Base-by-base conservation (phyloP, 805 yeast genomes). In the Candida adriatica region DNA sequence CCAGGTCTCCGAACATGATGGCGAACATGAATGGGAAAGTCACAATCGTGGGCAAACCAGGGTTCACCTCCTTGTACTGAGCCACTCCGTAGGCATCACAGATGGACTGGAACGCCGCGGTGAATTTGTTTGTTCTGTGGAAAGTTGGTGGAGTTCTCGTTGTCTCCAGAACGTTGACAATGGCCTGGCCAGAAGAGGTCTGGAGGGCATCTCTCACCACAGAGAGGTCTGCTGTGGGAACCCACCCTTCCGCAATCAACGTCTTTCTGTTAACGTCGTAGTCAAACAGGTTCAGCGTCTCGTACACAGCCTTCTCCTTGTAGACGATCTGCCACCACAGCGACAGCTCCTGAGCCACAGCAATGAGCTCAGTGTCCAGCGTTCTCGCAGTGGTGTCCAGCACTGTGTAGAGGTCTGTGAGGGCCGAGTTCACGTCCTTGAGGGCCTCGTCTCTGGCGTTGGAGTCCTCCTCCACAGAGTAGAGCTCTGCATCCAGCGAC, bases 11-110 rank as follows among this genome's bases (percentile, higher is more conserved):
- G 66, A 92, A 92, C 98, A 92, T 92, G 49, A 92, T 81, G 18
- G 98, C 96, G 63, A 92, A 92, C 94, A 92, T 83, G 58, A 92
- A 92, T 16, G 98, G 98, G 66, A 92, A 92, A 0, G 98, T 92
- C 16, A 92, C 80, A 28, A 86, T 75, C 1, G 98, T 90, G 4
- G 98, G 90, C 42, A 92, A 65, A 33, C 95, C 98, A 5, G 98
- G 95, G 57, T 92, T 92, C 18, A 92, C 92, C 59, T 92, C 98
- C 47, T 86, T 79, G 61, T 92, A 92, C 3, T 86, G 73, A 8
- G 96, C 92, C 36, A 86, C 68, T 47, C 97, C 98, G 59, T 92
- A 92, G 3, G 96, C 92, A 57, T 92, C 98, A 52, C 86, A 84
- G 63, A 92, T 87, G 29, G 75, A 66, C 64, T 92, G 99, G 67